Evolutionary conservation across 2,329 filamentous ascomycete species (phyloP).

Genomic region (Colletotrichum sp.): DNA sequence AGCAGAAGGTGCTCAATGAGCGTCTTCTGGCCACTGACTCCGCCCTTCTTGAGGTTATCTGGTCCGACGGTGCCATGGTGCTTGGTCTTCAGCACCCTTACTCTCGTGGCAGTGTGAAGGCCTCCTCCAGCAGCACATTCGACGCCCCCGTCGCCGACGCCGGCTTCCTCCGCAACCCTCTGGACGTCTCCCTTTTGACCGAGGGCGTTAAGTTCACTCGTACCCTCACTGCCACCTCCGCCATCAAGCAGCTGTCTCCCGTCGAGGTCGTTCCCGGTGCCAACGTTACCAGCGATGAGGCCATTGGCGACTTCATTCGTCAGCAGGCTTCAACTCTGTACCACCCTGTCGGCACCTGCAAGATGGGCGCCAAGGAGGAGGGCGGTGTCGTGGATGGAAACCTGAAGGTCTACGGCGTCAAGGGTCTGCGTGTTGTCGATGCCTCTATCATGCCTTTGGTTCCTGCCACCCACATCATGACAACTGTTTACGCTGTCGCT

Average conservation of each 20-base stretch:
- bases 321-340: slow-evolving; percentile 5
- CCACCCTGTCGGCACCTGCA: slow-evolving; percentile 45
- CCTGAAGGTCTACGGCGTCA: slow-evolving; percentile 34
- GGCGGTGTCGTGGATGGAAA: slow-evolving; percentile 36
- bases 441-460: slow-evolving; percentile 35
- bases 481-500: slow-evolving; percentile 41
- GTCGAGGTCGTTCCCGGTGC: slow-evolving; percentile 17
- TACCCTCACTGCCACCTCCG: slow-evolving; percentile 26
- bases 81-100: slow-evolving; percentile 43
- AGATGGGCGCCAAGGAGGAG: slow-evolving; percentile 33
- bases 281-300: slow-evolving; percentile 8
- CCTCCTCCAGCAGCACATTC: slow-evolving; percentile 38
- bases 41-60: slow-evolving; percentile 35
- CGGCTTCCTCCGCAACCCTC: slow-evolving; percentile 40
- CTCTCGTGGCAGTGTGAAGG: slow-evolving; percentile 42
- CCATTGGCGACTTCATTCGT: slow-evolving; percentile 9
- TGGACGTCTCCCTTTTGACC: slow-evolving; percentile 35
- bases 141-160: slow-evolving; percentile 42
- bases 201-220: slow-evolving; percentile 39
- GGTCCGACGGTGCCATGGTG: slow-evolving; percentile 30
- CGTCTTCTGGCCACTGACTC: slow-evolving; percentile 31
- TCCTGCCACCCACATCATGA: slow-evolving; percentile 33
- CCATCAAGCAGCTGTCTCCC: not conserved
- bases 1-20: slow-evolving; percentile 36
- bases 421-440: slow-evolving; percentile 30